Conservation (phyloP, 2,329 filamentous ascomycete species). For the Neonectria magnoliae region DNA sequence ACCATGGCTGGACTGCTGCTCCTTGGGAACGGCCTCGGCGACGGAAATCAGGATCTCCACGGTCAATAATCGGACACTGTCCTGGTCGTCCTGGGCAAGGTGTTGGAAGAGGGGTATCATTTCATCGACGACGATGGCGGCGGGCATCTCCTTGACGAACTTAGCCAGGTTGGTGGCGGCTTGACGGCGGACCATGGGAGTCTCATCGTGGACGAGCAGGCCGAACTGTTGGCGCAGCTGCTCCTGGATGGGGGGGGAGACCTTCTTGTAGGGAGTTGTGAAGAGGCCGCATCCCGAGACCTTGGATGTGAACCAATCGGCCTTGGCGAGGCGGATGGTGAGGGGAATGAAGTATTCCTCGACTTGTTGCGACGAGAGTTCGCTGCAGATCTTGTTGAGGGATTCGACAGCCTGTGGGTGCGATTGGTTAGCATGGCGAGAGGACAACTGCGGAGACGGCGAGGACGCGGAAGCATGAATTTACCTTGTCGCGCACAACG, state of each 20-base stretch:
- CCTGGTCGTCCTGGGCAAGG: slow-evolving; percentile 94
- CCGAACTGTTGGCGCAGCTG: slow-evolving; percentile 91
- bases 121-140: slow-evolving; percentile 91
- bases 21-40: slow-evolving; percentile 96
- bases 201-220: slow-evolving; percentile 95
- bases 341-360: slow-evolving; percentile 98
- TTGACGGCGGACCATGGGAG: slow-evolving; percentile 97
- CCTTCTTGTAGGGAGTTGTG: slow-evolving; percentile 92
- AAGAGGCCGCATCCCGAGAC: slow-evolving; percentile 97
- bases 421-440: slow-evolving; percentile 12
- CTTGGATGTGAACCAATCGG: slow-evolving; percentile 99
- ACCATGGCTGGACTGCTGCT: slow-evolving; percentile 96
- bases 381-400: slow-evolving; percentile 97
- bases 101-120: slow-evolving; percentile 99
- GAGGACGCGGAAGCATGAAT: slow-evolving; percentile 32
- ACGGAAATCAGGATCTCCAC: slow-evolving; percentile 97
- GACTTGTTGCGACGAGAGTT: slow-evolving; percentile 90
- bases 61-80: slow-evolving; percentile 94
- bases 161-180: slow-evolving; percentile 96
- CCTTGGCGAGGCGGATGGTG: slow-evolving; percentile 94
- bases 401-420: slow-evolving; percentile 88
- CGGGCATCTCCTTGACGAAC: slow-evolving; percentile 97
- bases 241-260: slow-evolving; percentile 87
- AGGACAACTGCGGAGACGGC: neutral
- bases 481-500: slow-evolving; percentile 95